Evolutionary conservation across 75 land plant species (phyloP).

Genomic region (Pinus tabuliformis): DNA sequence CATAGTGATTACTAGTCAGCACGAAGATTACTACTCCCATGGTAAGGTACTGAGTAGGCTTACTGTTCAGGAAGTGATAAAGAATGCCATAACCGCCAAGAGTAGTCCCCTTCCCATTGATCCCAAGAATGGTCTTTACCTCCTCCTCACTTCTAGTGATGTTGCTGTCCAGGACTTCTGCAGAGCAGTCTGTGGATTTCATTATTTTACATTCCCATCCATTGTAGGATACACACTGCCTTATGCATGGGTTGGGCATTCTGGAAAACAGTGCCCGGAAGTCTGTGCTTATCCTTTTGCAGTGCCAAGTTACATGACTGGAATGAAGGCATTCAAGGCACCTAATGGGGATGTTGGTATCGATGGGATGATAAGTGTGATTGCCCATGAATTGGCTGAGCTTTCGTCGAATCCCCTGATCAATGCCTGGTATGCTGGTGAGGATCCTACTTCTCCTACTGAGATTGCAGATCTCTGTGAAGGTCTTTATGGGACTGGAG

Average conservation of each 20-base stretch:
- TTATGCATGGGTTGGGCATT: slow-evolving; percentile 72
- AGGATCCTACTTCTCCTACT: slow-evolving; percentile 50
- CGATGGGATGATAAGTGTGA: slow-evolving; percentile 75
- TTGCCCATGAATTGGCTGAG: slow-evolving; percentile 71
- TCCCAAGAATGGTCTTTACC: slow-evolving; percentile 53
- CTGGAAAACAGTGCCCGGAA: slow-evolving; percentile 51
- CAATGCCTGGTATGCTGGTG: slow-evolving; percentile 72
- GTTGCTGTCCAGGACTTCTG: slow-evolving; percentile 76
- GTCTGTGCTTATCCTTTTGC: slow-evolving; percentile 77
- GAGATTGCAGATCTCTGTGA: slow-evolving; percentile 73
- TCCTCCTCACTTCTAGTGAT: slow-evolving; percentile 64
- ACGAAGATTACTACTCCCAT: slow-evolving; percentile 40
- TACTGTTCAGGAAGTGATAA: slow-evolving; percentile 51
- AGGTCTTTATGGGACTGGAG: slow-evolving; percentile 71
- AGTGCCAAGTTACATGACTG: slow-evolving; percentile 49
- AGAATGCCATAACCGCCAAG: slow-evolving; percentile 28
- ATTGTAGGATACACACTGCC: slow-evolving; percentile 78
- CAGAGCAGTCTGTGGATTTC: slow-evolving; percentile 60
- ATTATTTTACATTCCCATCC: slow-evolving; percentile 79
- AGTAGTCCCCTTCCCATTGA: slow-evolving; percentile 36
- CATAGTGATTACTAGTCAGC: slow-evolving; percentile 18
- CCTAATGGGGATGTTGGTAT: slow-evolving; percentile 68
- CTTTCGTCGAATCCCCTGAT: slow-evolving; percentile 56
- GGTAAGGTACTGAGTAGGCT: slow-evolving; percentile 53
- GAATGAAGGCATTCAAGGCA: slow-evolving; percentile 35